Percentiles rank a stretch among this genome's conserved stretches.
Conservation (phyloP, 768 basidiomycete genomes). For the Punctularia strigosozonata region DNA sequence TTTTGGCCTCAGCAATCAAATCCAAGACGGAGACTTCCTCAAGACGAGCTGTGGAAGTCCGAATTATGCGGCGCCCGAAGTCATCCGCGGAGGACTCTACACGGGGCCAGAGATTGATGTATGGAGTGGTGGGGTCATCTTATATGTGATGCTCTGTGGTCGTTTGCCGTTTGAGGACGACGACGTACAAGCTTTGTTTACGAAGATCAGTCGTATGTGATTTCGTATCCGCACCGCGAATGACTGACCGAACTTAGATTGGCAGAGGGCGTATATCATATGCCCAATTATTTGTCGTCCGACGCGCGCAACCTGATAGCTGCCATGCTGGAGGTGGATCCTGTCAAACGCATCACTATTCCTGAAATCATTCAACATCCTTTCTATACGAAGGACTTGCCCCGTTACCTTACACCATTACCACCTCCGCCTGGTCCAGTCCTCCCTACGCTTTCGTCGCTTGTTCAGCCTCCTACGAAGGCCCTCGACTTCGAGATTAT, state of each 20-base stretch:
- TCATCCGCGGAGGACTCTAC: slow-evolving; percentile 90
- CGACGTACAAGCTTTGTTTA: slow-evolving; percentile 84
- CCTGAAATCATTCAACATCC: slow-evolving; percentile 85
- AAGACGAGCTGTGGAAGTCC: slow-evolving; percentile 97
- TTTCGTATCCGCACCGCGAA: neutral
- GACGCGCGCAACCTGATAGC: slow-evolving; percentile 75
- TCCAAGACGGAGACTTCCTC: slow-evolving; percentile 92
- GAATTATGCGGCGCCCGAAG: slow-evolving; percentile 97
- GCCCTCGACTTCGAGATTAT: slow-evolving; percentile 72
- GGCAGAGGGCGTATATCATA: slow-evolving; percentile 76
- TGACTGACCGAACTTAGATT: slow-evolving; percentile 2
- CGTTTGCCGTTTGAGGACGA: slow-evolving; percentile 96
- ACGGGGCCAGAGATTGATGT: slow-evolving; percentile 98
- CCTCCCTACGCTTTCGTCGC: slow-evolving; percentile 57
- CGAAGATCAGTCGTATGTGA: slow-evolving; percentile 79
- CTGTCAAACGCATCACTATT: slow-evolving; percentile 88
- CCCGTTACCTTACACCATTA: slow-evolving; percentile 76
- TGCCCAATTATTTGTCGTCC: slow-evolving; percentile 67
- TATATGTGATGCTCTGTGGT: slow-evolving; percentile 96
- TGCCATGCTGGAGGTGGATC: slow-evolving; percentile 89
- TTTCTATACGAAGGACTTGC: slow-evolving; percentile 80
- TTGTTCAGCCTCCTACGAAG: slow-evolving; percentile 54
- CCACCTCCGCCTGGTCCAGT: slow-evolving; percentile 71
- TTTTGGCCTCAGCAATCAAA: slow-evolving; percentile 93
- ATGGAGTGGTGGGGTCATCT: slow-evolving; percentile 98